Base-by-base conservation (phyloP, 345 rosid genomes). In the Cardamine resedifolia region DNA sequence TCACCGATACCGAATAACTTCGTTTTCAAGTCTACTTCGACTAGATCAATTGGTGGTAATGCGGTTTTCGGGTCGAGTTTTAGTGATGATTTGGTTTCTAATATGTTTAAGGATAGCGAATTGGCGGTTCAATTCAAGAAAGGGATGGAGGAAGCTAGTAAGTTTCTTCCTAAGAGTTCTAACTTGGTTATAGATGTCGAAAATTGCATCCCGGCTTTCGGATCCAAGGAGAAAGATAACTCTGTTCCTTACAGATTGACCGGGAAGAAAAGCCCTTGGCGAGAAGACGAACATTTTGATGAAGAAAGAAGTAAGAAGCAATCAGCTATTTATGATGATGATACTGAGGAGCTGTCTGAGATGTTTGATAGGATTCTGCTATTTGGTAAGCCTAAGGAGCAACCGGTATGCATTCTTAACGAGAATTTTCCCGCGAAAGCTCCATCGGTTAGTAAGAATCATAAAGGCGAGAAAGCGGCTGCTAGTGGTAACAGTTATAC, bases 101-200 rank as follows among this genome's bases (percentile, higher is more conserved):
- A 79, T 49, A 64, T 68, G 77, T 84, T 77, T 41, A 75, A 72
- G 3, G 74, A 82, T 56, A 58, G 24, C 5, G 81, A 81, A 1
- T 68, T 72, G 30, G 74, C 81, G 6, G 71, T 83, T 61, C 96
- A 85, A 58, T 92, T 86, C 77, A 82, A 77, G 71, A 86, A 68
- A 71, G 96, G 96, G 1, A 18, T 83, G 51, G 93, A 89, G 81
- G 98, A 92, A 81, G 96, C 98, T 23, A 84, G 80, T 52, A 86
- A 84, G 69, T 92, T 92, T 68, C 90, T 92, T 60, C 94, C 92
- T 18, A 82, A 67, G 66, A 71, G 43, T 36, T 70, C 70, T 68
- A 79, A 78, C 27, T 57, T 86, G 66, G 73, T 78, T 39, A 61
- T 81, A 64, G 85, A 84, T 76, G 59, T 81, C 10, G 83, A 75